phyloP scores from a whole-genome alignment of 1,284 basidiomycete genomes.

The Cyathus pygmaeus region DNA sequence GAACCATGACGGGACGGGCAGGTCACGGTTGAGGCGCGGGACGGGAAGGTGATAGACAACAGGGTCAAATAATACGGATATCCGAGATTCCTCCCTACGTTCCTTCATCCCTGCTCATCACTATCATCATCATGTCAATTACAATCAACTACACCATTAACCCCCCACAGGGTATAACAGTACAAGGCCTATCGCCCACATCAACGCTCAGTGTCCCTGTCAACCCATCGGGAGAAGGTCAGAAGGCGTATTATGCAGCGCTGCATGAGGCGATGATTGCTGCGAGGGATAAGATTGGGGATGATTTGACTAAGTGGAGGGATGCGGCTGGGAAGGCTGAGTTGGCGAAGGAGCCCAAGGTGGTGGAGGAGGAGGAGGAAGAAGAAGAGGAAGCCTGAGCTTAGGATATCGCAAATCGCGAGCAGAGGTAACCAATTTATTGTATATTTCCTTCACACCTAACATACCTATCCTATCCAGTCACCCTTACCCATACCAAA shows the following conservation, averaged over 20 bases:
- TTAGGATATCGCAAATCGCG: too few species aligned
- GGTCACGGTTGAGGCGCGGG: too few species aligned
- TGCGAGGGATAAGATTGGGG: slow-evolving; percentile 64
- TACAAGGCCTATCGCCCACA: slow-evolving; percentile 33
- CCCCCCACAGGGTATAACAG: slow-evolving; percentile 50
- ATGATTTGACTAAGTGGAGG: slow-evolving; percentile 74
- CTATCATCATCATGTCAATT: slow-evolving; percentile 35
- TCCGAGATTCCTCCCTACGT: too few species aligned
- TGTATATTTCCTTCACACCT: neutral
- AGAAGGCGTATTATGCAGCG: slow-evolving; percentile 60
- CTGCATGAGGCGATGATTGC: slow-evolving; percentile 59
- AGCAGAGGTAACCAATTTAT: too few species aligned
- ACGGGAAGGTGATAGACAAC: slow-evolving; percentile 2
- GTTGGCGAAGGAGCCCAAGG: slow-evolving; percentile 58
- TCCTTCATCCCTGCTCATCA: neutral
- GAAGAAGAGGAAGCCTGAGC: slow-evolving; percentile 42
- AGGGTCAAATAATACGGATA: neutral
- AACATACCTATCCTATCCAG: neutral
- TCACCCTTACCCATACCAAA: too few species aligned
- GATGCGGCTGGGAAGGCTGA: slow-evolving; percentile 73
- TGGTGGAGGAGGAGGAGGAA: slow-evolving; percentile 50
- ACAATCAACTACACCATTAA: slow-evolving; percentile 62
- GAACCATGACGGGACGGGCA: too few species aligned
- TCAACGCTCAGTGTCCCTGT: slow-evolving; percentile 46
- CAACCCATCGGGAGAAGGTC: slow-evolving; percentile 38